Evolutionary conservation across 176 grass and related monocot genomes (phyloP), one percentile per base, ranked within the genome.

Genomic region (Dendrocalamus sinicus): DNA sequence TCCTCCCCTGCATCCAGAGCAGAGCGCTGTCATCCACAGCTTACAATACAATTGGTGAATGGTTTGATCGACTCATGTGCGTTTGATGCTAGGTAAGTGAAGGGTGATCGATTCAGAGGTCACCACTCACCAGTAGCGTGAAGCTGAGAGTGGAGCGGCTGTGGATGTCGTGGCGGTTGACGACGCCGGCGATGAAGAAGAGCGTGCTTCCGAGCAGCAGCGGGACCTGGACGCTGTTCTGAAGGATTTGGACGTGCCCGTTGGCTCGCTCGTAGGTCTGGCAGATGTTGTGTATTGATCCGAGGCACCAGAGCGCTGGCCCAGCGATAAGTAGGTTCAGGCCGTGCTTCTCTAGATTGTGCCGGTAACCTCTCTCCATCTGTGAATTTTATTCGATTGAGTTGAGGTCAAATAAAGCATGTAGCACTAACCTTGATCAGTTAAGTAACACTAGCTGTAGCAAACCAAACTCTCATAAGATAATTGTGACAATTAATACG

Each of bases 211-310:
- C 91, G 12, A 98, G 89, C 8, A 95, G 86, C 10, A 92, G 59
- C 2, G 96, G 93, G 47, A 95, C 35, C 53, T 94, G 93, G 2
- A 98, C 96, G 63, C 90, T 83, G 78, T 95, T 98, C 70, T 98
- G 93, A 32, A 94, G 87, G 76, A 98, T 90, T 83, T 95, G 96
- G 70, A 94, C 74, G 66, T 92, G 86, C 1, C 88, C 91, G 66
- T 81, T 91, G 30, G 93, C 88, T 19, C 88, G 87, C 79, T 98
- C 86, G 43, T 95, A 98, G n/a, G 88, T 69, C 75, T 98, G 93
- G 64, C 86, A 95, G 22, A 91, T 81, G 87, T 92, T 94, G 67
- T 92, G 91, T 24, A 92, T 67, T 4, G 93, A 98, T 6, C 96
- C 93, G 7, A 94, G 76, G 72, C 75, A 57, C 93, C 91, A 94